Conservation (phyloP, 441 rosid species). For the Populus hybrid region DNA sequence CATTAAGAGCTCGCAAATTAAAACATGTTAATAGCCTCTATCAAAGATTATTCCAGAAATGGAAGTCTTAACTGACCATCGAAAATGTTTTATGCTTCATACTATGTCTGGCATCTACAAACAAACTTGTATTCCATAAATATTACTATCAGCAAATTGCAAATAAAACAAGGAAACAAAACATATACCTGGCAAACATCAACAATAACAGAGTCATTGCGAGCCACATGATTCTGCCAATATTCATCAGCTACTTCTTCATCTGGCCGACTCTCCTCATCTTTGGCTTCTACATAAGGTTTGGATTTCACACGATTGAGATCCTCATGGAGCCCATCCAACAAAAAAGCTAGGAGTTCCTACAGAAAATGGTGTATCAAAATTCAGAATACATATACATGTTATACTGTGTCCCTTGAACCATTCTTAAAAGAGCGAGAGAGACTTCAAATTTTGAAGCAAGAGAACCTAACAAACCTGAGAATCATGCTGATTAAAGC, state of each 20-base stretch:
- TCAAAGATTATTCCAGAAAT: neutral
- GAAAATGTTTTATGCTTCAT: neutral
- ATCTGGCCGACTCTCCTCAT: constrained; percentile 52
- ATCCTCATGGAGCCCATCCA: constrained; percentile 90
- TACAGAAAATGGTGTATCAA: constrained; percentile 8
- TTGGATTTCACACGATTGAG: constrained; percentile 70
- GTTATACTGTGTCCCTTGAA: neutral
- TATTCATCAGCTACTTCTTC: constrained; percentile 72
- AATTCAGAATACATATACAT: neutral
- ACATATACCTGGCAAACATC: constrained; percentile 50
- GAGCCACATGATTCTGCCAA: constrained; percentile 61
- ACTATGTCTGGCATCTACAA: neutral
- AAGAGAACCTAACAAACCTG: constrained; percentile 42
- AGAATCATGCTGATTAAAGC: constrained; percentile 81
- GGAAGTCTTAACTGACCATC: neutral
- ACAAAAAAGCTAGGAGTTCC: constrained; percentile 72
- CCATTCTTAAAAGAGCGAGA: neutral
- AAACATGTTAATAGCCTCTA: neutral
- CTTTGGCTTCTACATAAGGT: constrained; percentile 65
- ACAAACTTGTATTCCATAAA: neutral
- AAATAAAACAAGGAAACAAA: neutral
- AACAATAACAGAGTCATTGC: constrained; percentile 64
- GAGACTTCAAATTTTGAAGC: neutral
- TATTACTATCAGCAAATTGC: neutral
- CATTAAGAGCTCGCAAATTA: neutral